Percentiles rank a stretch among this genome's conserved stretches.
Conservation (phyloP, 306 rosid genomes). For the Cucumis hystrix region DNA sequence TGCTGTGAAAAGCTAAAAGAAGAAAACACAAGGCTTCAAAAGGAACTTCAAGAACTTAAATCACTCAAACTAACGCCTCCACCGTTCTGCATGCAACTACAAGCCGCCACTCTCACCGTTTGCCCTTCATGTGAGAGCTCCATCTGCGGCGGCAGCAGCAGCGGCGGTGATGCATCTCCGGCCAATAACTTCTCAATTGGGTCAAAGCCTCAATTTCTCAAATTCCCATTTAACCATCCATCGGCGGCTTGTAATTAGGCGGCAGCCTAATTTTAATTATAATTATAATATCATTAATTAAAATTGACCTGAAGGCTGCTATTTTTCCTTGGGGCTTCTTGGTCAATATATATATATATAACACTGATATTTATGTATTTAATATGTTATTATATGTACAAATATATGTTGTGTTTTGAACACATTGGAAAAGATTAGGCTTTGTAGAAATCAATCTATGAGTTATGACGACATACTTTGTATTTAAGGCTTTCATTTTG, state of each 20-base stretch:
- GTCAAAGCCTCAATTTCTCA: slow-evolving; percentile 25
- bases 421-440: neutral
- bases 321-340: slow-evolving; percentile 16
- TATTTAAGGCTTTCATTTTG: neutral
- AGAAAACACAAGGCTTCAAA: slow-evolving; percentile 55
- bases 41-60: slow-evolving; percentile 67
- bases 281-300: neutral
- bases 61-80: slow-evolving; percentile 23
- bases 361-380: neutral
- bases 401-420: neutral
- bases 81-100: slow-evolving; percentile 41
- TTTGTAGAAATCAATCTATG: neutral
- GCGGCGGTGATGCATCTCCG: slow-evolving; percentile 14
- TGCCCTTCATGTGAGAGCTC: slow-evolving; percentile 69
- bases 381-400: neutral
- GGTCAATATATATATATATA: neutral
- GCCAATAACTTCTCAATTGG: slow-evolving; percentile 11
- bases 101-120: slow-evolving; percentile 37
- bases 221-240: slow-evolving; percentile 29
- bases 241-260: slow-evolving; percentile 40
- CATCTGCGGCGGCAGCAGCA: slow-evolving; percentile 12
- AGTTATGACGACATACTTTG: neutral
- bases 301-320: slow-evolving; percentile 3
- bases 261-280: neutral
- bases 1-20: slow-evolving; percentile 54